Conservation (phyloP, 108 stramenopile species). For the Pinguiococcus pyrenoidosus region DNA sequence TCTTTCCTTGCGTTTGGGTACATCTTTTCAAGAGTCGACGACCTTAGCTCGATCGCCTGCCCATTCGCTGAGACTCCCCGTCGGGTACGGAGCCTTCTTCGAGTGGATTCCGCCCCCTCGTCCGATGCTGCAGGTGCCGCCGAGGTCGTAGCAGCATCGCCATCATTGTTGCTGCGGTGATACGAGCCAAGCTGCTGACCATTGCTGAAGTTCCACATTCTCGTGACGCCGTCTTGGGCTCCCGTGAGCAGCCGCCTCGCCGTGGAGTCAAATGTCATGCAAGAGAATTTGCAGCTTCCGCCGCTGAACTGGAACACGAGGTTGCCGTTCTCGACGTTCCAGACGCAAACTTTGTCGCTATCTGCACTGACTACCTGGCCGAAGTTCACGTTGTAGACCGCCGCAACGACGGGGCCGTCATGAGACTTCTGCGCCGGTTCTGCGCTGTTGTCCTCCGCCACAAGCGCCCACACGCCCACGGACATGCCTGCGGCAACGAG, state of each 20-base stretch:
- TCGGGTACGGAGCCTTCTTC: too few species aligned
- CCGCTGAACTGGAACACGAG: constrained; percentile 20
- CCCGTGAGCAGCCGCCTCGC: constrained; percentile 29
- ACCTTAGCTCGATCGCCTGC: too few species aligned
- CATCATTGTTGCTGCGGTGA: too few species aligned
- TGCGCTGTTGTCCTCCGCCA: background rate
- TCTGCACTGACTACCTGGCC: constrained; percentile 20
- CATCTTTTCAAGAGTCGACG: too few species aligned
- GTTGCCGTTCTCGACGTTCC: constrained; percentile 27
- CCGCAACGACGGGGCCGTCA: constrained; percentile 19
- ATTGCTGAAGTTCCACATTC: constrained; percentile 36
- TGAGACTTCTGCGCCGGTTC: too few species aligned
- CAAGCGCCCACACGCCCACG: too few species aligned
- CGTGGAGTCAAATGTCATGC: constrained; percentile 26
- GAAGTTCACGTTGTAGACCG: constrained; percentile 30
- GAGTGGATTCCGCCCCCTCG: too few species aligned
- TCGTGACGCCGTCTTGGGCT: constrained; percentile 25
- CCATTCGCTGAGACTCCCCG: too few species aligned
- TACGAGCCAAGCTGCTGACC: constrained; percentile 11
- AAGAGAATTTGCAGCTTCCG: constrained; percentile 25
- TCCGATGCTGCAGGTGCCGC: too few species aligned
- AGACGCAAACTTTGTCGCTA: constrained; percentile 21
- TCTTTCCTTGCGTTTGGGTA: too few species aligned
- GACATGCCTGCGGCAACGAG: too few species aligned
- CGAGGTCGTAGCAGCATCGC: too few species aligned